These are phyloP conservation scores for Hypomontagnella monticulosa DNA, from an alignment of 495 filamentous ascomycete genomes.

Conservation along the genomic window DNA sequence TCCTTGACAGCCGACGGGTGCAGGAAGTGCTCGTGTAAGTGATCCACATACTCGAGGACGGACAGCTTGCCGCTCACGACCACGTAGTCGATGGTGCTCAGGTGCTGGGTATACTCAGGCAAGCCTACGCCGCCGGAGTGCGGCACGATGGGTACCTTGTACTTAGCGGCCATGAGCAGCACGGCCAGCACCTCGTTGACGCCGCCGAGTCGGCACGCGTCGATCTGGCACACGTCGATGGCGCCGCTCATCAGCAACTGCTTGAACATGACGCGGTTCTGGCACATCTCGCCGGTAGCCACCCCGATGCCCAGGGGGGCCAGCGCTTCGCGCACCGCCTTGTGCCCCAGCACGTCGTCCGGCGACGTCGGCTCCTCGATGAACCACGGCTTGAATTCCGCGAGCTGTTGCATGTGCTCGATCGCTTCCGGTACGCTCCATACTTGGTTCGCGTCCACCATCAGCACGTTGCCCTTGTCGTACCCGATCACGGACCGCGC, in stretches of 20 bases:
- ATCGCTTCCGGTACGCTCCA: slow-evolving; percentile 95
- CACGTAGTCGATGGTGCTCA: slow-evolving; percentile 95
- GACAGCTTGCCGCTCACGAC: slow-evolving; percentile 82
- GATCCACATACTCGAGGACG: slow-evolving; percentile 91
- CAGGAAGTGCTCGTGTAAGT: slow-evolving; percentile 92
- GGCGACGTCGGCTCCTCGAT: slow-evolving; percentile 97
- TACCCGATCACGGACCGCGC: slow-evolving; percentile 86
- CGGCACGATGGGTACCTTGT: slow-evolving; percentile 83
- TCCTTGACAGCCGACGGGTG: slow-evolving; percentile 81
- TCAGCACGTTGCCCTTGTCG: slow-evolving; percentile 85
- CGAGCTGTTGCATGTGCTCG: slow-evolving; percentile 82
- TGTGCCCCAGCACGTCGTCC: slow-evolving; percentile 91
- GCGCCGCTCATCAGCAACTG: slow-evolving; percentile 82
- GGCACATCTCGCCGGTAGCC: slow-evolving; percentile 96
- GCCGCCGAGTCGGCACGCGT: slow-evolving; percentile 90
- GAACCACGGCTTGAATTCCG: slow-evolving; percentile 92
- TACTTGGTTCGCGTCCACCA: slow-evolving; percentile 96
- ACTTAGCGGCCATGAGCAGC: slow-evolving; percentile 89
- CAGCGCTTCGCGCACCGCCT: slow-evolving; percentile 81
- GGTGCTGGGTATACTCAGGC: slow-evolving; percentile 93
- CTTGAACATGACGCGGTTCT: slow-evolving; percentile 95
- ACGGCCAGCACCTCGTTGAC: slow-evolving; percentile 94
- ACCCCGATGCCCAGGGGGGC: slow-evolving; percentile 80
- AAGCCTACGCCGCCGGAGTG: slow-evolving; percentile 91
- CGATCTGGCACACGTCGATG: slow-evolving; percentile 89